phyloP scores from a whole-genome alignment of 306 rosid genomes.

The Quillaja saponaria region DNA sequence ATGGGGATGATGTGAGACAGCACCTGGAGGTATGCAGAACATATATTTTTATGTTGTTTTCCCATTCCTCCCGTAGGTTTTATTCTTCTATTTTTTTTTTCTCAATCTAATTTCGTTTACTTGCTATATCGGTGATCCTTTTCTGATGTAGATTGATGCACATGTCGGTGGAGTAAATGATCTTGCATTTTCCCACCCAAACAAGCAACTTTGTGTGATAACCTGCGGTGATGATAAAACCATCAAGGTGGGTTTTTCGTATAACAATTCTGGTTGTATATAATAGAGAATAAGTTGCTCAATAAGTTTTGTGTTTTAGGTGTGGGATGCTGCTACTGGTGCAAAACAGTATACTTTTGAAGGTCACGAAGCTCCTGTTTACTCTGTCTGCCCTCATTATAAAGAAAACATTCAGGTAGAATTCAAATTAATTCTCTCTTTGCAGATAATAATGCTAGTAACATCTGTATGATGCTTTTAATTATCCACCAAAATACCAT shows the following conservation, averaged over 20 bases:
- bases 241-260: constrained; percentile 65
- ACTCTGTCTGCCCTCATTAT: constrained; percentile 88
- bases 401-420: constrained; percentile 87
- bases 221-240: constrained; percentile 98
- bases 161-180: constrained; percentile 98
- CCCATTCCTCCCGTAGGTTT: constrained; percentile 23
- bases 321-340: constrained; percentile 91
- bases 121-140: constrained; percentile 10
- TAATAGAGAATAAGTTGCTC: constrained; percentile 27
- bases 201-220: constrained; percentile 91
- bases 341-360: constrained; percentile 71
- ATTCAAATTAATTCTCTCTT: constrained; percentile 10
- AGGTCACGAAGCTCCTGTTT: constrained; percentile 95
- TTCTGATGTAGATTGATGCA: constrained; percentile 74
- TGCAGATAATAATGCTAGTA: constrained; percentile 5
- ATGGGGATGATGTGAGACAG: constrained; percentile 71
- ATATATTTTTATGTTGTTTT: not conserved
- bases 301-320: constrained; percentile 52
- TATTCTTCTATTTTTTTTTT: not conserved
- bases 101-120: not conserved
- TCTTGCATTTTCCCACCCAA: constrained; percentile 93
- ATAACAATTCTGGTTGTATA: constrained; percentile 26
- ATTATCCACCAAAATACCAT: not conserved
- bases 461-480: constrained; percentile 6
- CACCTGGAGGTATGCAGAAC: constrained; percentile 69